These are phyloP conservation scores for Chlorella sorokiniana DNA, from an alignment of 139 green algal species.

Conservation along the genomic window DNA sequence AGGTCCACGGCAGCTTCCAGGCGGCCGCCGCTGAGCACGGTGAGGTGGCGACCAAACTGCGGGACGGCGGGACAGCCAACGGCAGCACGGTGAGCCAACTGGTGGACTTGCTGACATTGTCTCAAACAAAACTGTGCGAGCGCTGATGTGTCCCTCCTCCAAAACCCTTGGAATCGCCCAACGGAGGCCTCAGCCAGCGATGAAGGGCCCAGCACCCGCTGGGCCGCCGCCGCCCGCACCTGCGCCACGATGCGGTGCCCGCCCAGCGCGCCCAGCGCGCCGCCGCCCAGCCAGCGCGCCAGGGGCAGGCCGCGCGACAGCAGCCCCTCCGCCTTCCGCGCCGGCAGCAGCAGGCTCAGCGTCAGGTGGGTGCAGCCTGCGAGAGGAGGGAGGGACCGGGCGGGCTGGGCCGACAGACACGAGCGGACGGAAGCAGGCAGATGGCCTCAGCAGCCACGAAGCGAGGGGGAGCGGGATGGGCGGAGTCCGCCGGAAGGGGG, in stretches of 20 bases:
- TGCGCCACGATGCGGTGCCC: not conserved
- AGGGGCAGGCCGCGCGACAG: not conserved
- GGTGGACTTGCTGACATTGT: no score
- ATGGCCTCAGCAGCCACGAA: no score
- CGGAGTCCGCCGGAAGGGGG: no score
- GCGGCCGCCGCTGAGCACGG: not conserved
- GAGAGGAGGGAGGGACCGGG: not conserved
- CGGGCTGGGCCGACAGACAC: no score
- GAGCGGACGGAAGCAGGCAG: no score
- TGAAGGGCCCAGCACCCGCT: not conserved
- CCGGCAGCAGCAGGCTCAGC: conserved; percentile 6
- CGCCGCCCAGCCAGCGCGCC: not conserved
- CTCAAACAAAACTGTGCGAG: no score
- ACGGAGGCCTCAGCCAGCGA: no score
- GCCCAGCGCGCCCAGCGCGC: not conserved
- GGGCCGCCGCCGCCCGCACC: not conserved
- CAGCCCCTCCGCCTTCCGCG: not conserved
- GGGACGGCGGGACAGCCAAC: not conserved
- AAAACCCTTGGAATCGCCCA: no score
- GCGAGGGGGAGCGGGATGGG: no score
- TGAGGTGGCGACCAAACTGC: not conserved
- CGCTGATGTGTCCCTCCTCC: no score
- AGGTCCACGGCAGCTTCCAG: not conserved
- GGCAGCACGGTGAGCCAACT: no score
- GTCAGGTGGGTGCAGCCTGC: conserved; percentile 41